These are phyloP conservation scores for Botrytis aclada DNA, from an alignment of 2,329 filamentous ascomycete species.

Conservation along the genomic window DNA sequence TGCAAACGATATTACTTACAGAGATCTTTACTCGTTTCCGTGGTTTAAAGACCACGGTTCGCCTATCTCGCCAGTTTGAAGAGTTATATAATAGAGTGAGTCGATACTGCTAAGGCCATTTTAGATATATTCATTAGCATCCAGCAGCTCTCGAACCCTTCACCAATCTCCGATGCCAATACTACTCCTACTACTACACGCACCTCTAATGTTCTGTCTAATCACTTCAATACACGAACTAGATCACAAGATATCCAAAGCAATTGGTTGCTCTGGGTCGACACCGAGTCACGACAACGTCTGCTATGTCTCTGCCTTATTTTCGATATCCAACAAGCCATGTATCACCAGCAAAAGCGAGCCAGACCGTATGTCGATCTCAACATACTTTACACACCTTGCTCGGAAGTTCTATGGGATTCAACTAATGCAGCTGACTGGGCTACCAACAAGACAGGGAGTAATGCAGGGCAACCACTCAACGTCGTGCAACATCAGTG, in stretches of 20 bases:
- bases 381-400: constrained; percentile 28
- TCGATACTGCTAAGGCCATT: neutral
- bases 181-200: neutral
- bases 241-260: constrained; percentile 21
- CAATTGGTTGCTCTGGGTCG: constrained; percentile 52
- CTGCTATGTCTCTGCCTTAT: constrained; percentile 56
- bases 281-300: constrained; percentile 51
- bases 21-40: constrained; percentile 36
- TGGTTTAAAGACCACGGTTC: constrained; percentile 31
- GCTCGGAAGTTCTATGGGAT: constrained; percentile 49
- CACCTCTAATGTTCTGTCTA: neutral
- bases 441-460: constrained; percentile 36
- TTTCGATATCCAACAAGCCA: constrained; percentile 53
- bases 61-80: constrained; percentile 33
- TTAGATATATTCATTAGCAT: constrained; percentile 1
- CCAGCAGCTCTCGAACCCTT: neutral
- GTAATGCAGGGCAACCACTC: constrained; percentile 21
- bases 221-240: constrained; percentile 1
- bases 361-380: constrained; percentile 14
- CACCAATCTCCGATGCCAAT: neutral
- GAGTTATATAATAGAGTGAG: constrained; percentile 34
- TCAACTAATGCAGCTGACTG: constrained; percentile 47
- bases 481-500: constrained; percentile 24
- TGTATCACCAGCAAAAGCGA: constrained; percentile 45
- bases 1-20: constrained; percentile 37